Percentiles rank a stretch among this genome's conserved stretches.
Conservation (phyloP, 73 alveolate species). For the Tetrahymena elliotti region DNA sequence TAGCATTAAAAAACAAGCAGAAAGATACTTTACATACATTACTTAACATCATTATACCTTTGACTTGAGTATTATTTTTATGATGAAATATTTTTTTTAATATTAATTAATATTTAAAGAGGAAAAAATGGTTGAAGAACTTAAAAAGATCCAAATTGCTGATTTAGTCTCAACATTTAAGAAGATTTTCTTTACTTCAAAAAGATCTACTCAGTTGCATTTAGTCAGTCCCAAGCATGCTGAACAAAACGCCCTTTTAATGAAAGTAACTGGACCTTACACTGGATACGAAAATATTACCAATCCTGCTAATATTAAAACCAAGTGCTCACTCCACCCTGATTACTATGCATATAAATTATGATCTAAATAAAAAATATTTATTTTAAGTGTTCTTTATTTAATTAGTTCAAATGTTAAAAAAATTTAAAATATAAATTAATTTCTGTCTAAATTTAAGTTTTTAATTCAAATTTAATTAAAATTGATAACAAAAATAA, state of each 20-base stretch:
- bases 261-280: not conserved
- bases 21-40: not conserved
- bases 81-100: no score
- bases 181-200: not conserved
- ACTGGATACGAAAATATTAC: not conserved
- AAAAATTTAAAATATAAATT: no score
- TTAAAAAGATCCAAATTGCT: not conserved
- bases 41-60: not conserved
- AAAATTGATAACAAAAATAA: no score
- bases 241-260: not conserved
- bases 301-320: not conserved
- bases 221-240: not conserved
- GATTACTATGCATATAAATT: not conserved
- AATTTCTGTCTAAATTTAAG: no score
- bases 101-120: not conserved
- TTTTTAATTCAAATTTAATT: no score
- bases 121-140: not conserved
- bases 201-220: not conserved
- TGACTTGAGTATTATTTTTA: not conserved
- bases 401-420: no score
- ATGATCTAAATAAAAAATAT: not conserved
- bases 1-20: not conserved
- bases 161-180: not conserved
- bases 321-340: not conserved
- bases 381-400: no score